Conservation (phyloP, 2,329 filamentous ascomycete genomes). For the Penicillium palitans region DNA sequence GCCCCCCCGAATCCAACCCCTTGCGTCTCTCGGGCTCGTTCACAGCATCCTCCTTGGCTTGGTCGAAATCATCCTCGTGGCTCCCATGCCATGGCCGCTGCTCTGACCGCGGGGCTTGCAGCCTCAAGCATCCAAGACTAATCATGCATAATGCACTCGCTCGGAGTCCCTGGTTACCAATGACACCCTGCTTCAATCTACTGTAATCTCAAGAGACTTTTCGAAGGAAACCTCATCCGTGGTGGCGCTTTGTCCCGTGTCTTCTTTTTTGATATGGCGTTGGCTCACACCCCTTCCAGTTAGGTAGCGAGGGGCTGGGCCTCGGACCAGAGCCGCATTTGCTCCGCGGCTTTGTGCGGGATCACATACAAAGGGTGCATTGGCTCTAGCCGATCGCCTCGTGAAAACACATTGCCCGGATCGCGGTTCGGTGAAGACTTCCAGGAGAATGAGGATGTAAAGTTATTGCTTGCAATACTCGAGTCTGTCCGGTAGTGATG, state of each 20-base stretch:
- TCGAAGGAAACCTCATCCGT: not conserved
- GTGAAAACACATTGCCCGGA: constrained; percentile 65
- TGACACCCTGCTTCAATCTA: not conserved
- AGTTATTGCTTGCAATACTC: constrained; percentile 32
- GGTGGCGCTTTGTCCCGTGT: not conserved
- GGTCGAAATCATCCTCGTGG: constrained; percentile 11
- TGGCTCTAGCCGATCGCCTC: constrained; percentile 66
- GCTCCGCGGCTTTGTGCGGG: constrained; percentile 67
- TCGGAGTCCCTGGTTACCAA: constrained; percentile 6
- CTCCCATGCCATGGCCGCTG: constrained; percentile 15
- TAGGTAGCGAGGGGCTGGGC: constrained; percentile 23
- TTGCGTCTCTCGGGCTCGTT: constrained; percentile 16
- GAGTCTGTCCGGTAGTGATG: constrained; percentile 49
- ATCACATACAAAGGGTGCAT: constrained; percentile 86
- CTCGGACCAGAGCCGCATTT: constrained; percentile 65
- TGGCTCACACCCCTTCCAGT: not conserved
- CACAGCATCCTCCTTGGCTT: not conserved
- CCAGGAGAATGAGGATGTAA: constrained; percentile 43
- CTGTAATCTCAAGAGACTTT: not conserved
- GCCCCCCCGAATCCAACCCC: constrained; percentile 8
- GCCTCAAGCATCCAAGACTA: not conserved
- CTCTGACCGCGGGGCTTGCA: constrained; percentile 10
- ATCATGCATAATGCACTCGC: constrained; percentile 8
- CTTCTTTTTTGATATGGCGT: not conserved
- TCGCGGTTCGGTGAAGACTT: constrained; percentile 42